These are phyloP conservation scores for Kokia cookei DNA, from an alignment of 441 rosid species.

Conservation along the genomic window DNA sequence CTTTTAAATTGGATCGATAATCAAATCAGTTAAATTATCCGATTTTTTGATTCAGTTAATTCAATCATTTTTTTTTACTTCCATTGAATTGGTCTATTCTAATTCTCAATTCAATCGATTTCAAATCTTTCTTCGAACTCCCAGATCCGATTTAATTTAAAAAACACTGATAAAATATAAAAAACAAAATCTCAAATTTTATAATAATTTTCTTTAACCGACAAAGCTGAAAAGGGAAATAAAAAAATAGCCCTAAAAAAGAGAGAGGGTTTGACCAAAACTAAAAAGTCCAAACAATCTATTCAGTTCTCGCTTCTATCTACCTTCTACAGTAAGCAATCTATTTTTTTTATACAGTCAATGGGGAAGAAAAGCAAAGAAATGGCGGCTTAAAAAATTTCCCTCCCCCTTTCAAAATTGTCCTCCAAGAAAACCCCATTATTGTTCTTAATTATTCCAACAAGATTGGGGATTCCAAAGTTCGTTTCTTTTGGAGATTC, in stretches of 20 bases:
- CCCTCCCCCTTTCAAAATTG: conserved; percentile 40
- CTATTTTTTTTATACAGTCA: neutral
- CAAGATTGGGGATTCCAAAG: neutral
- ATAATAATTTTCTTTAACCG: too few species aligned
- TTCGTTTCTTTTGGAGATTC: neutral
- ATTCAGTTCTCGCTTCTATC: neutral
- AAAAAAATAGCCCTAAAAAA: neutral
- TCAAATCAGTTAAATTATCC: too few species aligned
- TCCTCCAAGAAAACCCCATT: neutral
- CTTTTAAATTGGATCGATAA: too few species aligned
- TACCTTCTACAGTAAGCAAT: neutral
- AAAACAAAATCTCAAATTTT: too few species aligned
- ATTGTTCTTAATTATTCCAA: neutral
- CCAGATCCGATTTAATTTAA: too few species aligned
- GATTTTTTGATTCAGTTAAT: too few species aligned
- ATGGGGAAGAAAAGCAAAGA: neutral
- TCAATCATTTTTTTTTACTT: too few species aligned
- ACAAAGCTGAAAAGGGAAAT: too few species aligned
- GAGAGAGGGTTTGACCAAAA: neutral
- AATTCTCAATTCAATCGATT: too few species aligned
- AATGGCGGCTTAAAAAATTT: conserved; percentile 33
- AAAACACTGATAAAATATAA: too few species aligned
- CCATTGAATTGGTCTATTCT: too few species aligned
- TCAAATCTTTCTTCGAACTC: too few species aligned
- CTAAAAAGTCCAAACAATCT: neutral